Conservation (phyloP, 2,329 filamentous ascomycete species). For the Rhytidhysteron rufulum region DNA sequence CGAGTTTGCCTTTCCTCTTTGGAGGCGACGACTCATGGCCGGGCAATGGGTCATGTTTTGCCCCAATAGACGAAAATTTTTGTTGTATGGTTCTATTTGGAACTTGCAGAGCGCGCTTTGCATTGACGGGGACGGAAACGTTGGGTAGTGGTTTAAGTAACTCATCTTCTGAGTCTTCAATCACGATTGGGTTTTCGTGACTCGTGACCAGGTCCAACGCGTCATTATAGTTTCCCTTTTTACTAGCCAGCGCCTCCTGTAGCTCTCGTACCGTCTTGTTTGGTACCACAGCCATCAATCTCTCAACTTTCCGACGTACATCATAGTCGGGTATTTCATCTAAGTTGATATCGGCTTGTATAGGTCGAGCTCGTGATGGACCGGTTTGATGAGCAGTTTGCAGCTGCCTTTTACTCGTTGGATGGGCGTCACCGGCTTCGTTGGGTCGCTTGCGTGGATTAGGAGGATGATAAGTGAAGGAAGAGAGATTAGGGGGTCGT, state of each 20-base stretch:
- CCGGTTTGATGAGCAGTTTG: slow-evolving; percentile 21
- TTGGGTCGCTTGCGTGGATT: slow-evolving; percentile 24
- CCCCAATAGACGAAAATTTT: slow-evolving; percentile 41
- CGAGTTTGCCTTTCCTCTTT: slow-evolving; percentile 38
- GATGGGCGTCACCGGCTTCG: slow-evolving; percentile 13
- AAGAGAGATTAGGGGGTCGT: slow-evolving; percentile 21
- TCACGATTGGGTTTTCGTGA: slow-evolving; percentile 27
- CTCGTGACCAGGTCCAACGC: slow-evolving; percentile 48
- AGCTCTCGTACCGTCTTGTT: slow-evolving; percentile 45
- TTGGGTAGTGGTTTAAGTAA: slow-evolving; percentile 19
- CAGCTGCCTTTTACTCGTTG: slow-evolving; percentile 22
- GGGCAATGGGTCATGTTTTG: slow-evolving; percentile 10
- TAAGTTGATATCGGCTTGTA: slow-evolving; percentile 19
- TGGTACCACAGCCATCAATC: slow-evolving; percentile 49
- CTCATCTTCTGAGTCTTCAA: slow-evolving; percentile 30
- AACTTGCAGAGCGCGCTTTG: slow-evolving; percentile 53
- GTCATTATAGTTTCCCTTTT: slow-evolving; percentile 53
- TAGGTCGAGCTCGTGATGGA: slow-evolving; percentile 30
- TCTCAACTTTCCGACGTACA: slow-evolving; percentile 48
- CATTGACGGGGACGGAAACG: slow-evolving; percentile 30
- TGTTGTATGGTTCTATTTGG: slow-evolving; percentile 55
- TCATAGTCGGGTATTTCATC: slow-evolving; percentile 42
- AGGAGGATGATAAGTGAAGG: slow-evolving; percentile 18
- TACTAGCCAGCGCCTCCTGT: slow-evolving; percentile 47
- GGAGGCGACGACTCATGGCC: slow-evolving; percentile 14